Evolutionary conservation across 2,329 filamentous ascomycete species (phyloP), one percentile per base, ranked within the genome.

Genomic region (Claviceps pazoutovae): DNA sequence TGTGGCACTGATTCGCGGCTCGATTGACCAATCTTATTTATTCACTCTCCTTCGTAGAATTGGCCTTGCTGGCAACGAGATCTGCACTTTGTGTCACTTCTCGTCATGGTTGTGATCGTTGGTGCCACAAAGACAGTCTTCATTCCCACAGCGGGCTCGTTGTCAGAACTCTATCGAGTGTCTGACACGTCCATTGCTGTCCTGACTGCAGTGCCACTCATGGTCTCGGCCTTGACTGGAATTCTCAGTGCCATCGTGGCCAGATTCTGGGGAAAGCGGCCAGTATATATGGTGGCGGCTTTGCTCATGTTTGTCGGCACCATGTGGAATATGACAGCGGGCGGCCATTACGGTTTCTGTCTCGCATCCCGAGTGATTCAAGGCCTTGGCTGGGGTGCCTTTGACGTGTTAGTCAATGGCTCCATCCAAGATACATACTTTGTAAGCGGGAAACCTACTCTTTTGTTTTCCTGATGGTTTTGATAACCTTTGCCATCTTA

Each of bases 341-440:
- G 59, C 6, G 59, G 60, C 47, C 69, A 62, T 55, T 74, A 71
- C 51, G 64, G 62, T 8, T 66, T 73, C 51, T 74, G 72, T 58
- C 72, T 80, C 70, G 70, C 68, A 0, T 73, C 76, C 2, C 69
- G 78, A 9, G 59, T 78, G 17, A 68, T 81, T 37, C 76, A 80
- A 58, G 77, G 76, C 1, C 51, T 81, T 0, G 78, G 74, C n/a
- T 79, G 78, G 74, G 78, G 78, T 5, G 71, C 73, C 11, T 78
- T 80, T 54, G 78, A 82, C 56, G 72, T 70, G 5, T 62, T 81
- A 41, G 66, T 78, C 34, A 62, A 74, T 36, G 70, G 69, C 1
- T 75, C 73, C 2, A 74, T 82, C 48, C 71, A 76, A 46, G 78
- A 82, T 56, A 74, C 74, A 1, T 81, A 72, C 60, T 80, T 77